Conservation (phyloP, 306 rosid genomes). For the Vigna nakashimae region DNA sequence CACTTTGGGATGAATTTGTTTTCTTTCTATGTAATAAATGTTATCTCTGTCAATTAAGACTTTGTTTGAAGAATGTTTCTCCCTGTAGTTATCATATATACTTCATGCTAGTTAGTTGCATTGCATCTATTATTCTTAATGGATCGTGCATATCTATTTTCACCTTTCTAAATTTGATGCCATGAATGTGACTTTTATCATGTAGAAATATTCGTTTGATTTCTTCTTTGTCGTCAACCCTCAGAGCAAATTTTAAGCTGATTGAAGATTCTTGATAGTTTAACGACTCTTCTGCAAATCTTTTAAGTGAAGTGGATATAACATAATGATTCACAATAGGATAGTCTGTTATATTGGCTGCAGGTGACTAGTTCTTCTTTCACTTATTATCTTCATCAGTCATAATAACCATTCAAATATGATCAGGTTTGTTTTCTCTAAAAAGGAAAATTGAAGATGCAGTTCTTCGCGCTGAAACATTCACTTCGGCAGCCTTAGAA, state of each 20-base stretch:
- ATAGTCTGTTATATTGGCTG: neutral
- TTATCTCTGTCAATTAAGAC: neutral
- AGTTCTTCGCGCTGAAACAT: slow-evolving; percentile 76
- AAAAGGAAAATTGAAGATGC: slow-evolving; percentile 83
- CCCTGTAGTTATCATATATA: neutral
- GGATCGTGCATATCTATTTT: slow-evolving; percentile 3
- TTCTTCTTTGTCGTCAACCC: slow-evolving; percentile 1
- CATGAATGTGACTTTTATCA: slow-evolving; percentile 5
- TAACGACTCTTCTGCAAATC: slow-evolving; percentile 20
- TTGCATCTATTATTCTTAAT: neutral
- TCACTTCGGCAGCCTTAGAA: slow-evolving; percentile 72
- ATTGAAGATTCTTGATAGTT: slow-evolving; percentile 5
- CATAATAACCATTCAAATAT: slow-evolving; percentile 32
- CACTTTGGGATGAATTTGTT: neutral
- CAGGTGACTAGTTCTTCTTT: slow-evolving; percentile 21
- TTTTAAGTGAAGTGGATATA: slow-evolving; percentile 1
- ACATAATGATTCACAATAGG: slow-evolving; percentile 1
- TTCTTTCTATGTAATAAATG: neutral
- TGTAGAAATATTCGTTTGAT: neutral
- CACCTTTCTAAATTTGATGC: slow-evolving; percentile 11
- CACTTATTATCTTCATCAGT: slow-evolving; percentile 29
- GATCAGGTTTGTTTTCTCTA: slow-evolving; percentile 73
- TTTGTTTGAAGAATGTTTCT: neutral
- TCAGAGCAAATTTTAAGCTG: slow-evolving; percentile 15
- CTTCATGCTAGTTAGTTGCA: slow-evolving; percentile 1